Evolutionary conservation across 805 yeast genomes (phyloP), one percentile per base, ranked within the genome.

Genomic region (Candida golubevii): DNA sequence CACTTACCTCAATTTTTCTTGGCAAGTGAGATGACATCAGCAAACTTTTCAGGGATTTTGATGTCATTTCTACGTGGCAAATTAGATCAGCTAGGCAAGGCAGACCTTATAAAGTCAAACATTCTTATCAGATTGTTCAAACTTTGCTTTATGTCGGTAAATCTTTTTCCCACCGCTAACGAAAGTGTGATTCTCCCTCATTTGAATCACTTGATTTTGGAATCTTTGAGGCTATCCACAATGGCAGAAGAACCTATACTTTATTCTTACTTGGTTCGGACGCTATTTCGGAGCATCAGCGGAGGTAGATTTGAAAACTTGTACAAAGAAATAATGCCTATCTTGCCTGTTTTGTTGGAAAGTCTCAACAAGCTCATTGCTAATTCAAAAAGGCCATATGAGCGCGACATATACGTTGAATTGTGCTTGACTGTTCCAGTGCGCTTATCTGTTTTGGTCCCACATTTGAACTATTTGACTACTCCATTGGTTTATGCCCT

Each of bases 391-490:
- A 73, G 89, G 35, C 88, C 96, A 0, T 91, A 86, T 52, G 98
- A 93, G 59, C 77, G 96, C 42, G 98, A 93, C 59, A 80, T 93
- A 3, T 93, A 90, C 58, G 98, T 93, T 39, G 99, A 93, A 59
- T 71, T 93, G 39, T 93, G 99, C 58, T 72, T 93, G 48, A 90
- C 97, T 0, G 97, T 93, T 7, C 99, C 99, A 0, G 99, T 93
- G 1, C 74, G 99, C 46, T 69, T 93, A 26, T 88, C 96, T 46
- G 96, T 91, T 0, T 70, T 93, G 53, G 97, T 95, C 1, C 98
- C 99, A 1, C 96, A 90, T 58, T 68, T 93, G 54, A 85, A 84
- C 54, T 87, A 84, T 58, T 67, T 93, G 56, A 90, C 95, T 81
- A 78, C 87, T 45, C 99, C 99, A 0, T 71, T 93, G 39, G 97